Base-by-base conservation (phyloP, 805 yeast genomes). In the Kodamaea jinghongensis region DNA sequence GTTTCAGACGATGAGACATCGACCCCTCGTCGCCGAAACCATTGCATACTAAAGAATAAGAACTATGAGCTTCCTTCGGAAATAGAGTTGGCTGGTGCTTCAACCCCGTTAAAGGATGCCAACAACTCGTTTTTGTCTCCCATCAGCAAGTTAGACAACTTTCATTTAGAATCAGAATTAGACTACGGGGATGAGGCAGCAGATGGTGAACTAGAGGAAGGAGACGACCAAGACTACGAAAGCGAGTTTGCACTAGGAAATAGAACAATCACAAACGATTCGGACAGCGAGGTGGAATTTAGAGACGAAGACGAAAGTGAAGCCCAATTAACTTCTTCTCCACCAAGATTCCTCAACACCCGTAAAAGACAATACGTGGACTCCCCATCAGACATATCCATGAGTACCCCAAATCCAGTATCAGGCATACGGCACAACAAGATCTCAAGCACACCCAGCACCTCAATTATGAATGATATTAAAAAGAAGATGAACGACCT, bases 141-240 rank as follows among this genome's bases (percentile, higher is more conserved):
- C 12, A 58, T 66, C 41, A 58, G 55, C 33, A 56, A 58, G 39
- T 54, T 68, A 17, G 60, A 63, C 41, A 56, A 61, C 26, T 48
- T 68, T 17, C 66, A 67, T 42, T 36, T 64, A 12, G 55, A 55
- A 36, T 45, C 55, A 6, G 47, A 44, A 25, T 37, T 49, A 3
- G 43, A 46, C 28, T 31, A 35, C 26, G 36, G 23, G 2, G 10
- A 39, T 36, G 9, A 44, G 4, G 32, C 39, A 20, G 32, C 36
- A 13, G 48, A 43, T 7, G 48, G 44, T 8, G 36, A 35, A 11
- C 41, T 42, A 2, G 41, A 39, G 11, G 23, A 40, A 30, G 9
- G 38, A 41, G 42, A 42, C 6, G 44, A 39, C 15, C 47, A 43
- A 6, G 39, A 33, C 13, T 47, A 46, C 6, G 40, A 41, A 2